phyloP scores from a whole-genome alignment of 176 grass and related monocot species.

The Lolium rigidum region DNA sequence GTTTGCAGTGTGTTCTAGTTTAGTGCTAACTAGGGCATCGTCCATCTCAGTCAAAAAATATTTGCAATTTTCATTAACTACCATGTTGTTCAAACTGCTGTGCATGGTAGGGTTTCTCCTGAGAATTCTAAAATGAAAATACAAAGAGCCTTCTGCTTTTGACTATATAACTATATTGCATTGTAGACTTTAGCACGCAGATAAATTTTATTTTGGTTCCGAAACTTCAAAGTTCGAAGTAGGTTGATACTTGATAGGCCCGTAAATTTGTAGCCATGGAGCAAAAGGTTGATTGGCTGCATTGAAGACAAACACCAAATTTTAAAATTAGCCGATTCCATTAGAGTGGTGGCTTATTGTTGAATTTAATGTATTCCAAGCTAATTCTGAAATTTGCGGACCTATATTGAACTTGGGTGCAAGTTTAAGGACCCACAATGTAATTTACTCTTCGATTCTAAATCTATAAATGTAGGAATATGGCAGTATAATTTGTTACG shows the following conservation, averaged over 20 bases:
- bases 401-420: not conserved
- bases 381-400: constrained; percentile 14
- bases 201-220: constrained; percentile 3
- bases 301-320: not conserved
- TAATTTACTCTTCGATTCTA: not conserved
- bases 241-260: constrained; percentile 8
- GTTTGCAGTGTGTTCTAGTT: constrained; percentile 1
- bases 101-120: not conserved
- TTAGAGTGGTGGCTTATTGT: constrained; percentile 2
- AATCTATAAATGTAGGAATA: constrained; percentile 22
- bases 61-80: not conserved
- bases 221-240: constrained; percentile 3
- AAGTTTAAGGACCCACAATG: constrained; percentile 7
- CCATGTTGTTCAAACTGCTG: not conserved
- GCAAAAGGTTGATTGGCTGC: not conserved
- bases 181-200: not conserved
- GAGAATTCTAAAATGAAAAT: not conserved
- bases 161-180: not conserved
- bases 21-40: constrained; percentile 21
- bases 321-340: not conserved
- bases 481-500: not conserved
- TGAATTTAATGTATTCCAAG: not conserved
- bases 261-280: constrained; percentile 11
- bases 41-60: not conserved
- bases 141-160: not conserved